Evolutionary conservation across 2,329 filamentous ascomycete genomes (phyloP).

Genomic region (Dactylella cylindrospora): DNA sequence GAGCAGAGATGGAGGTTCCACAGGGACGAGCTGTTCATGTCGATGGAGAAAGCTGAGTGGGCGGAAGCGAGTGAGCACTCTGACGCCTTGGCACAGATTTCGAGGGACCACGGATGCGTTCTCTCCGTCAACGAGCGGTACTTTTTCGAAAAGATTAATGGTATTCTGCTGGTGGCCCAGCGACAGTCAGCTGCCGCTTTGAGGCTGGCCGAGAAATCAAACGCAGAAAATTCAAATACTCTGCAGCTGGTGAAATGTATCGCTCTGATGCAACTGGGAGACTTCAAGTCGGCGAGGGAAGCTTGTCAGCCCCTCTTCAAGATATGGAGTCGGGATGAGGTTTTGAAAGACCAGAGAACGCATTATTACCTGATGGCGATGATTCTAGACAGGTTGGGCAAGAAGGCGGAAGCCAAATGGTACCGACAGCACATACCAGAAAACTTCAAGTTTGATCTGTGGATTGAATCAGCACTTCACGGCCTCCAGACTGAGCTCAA

Average conservation of each 20-base stretch:
- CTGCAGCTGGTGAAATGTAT: conserved; percentile 41
- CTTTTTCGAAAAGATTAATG: conserved; percentile 44
- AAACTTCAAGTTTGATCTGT: conserved; percentile 38
- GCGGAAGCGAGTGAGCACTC: conserved; percentile 39
- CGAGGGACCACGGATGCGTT: conserved; percentile 36
- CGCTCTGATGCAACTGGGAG: conserved; percentile 39
- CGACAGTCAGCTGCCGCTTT: conserved; percentile 34
- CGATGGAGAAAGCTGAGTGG: conserved; percentile 34
- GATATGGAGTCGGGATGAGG: conserved; percentile 40
- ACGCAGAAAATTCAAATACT: conserved; percentile 37
- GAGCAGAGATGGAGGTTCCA: conserved; percentile 43
- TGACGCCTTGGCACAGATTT: conserved; percentile 38
- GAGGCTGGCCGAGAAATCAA: conserved; percentile 33
- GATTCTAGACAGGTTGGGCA: conserved; percentile 37
- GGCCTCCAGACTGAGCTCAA: conserved; percentile 32
- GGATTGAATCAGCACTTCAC: conserved; percentile 37
- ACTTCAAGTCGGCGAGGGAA: conserved; percentile 34
- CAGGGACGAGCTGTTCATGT: conserved; percentile 38
- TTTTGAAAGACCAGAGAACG: conserved; percentile 41
- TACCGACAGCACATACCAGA: conserved; percentile 41
- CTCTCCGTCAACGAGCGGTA: conserved; percentile 38
- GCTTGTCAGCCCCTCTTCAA: conserved; percentile 41
- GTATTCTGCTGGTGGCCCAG: conserved; percentile 39
- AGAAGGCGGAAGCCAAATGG: conserved; percentile 42
- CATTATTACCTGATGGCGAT: conserved; percentile 43